Evolutionary conservation across 306 rosid genomes (phyloP), one percentile per base, ranked within the genome.

Genomic region (Cicer chorassanicum): DNA sequence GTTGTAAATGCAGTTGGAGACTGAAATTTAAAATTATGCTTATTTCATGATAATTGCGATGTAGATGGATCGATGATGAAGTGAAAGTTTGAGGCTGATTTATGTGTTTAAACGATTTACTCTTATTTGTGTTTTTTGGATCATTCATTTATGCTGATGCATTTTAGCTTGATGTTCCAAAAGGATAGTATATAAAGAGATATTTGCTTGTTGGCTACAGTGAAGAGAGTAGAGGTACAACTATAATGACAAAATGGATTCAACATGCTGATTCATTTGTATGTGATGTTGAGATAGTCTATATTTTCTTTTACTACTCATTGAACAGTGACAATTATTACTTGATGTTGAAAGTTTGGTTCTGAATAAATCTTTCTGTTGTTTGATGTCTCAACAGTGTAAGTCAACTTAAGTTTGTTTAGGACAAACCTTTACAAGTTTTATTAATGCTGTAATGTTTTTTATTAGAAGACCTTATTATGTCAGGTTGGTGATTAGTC

Each of bases 331-430:
- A 11, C 8, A 46, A 50, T 42, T 65, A 10, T 54, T 24, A 15
- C 16, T 9, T 56, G 41, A 49, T 29, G 54, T 44, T 40, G 38
- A 13, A 9, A 39, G 68, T 49, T 78, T 59, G 44, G 56, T 56
- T 14, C 76, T 36, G 50, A 53, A 8, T 15, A 9, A 16, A 50
- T 16, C 59, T 77, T 73, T 67, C 70, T 39, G 49, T 36, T 11
- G 9, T 70, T 70, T 51, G 51, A 21, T 54, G 44, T 73, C 43
- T 67, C 73, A 73, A 73, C 24, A 54, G 57, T 16, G 6, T 41
- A 42, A 29, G 41, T 63, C 63, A 34, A 66, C 9, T 54, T 43
- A 9, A 53, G 21, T 54, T 76, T 65, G 14, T 53, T 7, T 9
- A 9, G 19, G 40, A 65, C 59, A 65, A 42, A 9, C 29, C 43